Base-by-base conservation (phyloP, 148 eudicot species). In the Tetragonia tetragonoides region DNA sequence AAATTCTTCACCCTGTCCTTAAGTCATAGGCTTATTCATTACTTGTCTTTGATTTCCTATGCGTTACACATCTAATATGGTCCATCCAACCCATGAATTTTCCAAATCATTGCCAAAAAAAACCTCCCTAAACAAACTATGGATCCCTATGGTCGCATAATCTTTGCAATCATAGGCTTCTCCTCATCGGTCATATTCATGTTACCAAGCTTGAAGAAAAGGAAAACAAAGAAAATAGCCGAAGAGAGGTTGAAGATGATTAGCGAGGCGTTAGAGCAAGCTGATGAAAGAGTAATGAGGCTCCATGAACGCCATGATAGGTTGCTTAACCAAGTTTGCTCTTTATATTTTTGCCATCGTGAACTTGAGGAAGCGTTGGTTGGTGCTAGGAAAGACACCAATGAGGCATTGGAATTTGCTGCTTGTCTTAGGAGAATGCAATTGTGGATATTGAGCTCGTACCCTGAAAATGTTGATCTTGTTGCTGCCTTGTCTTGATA, bases 231-330 rank as follows among this genome's bases (percentile, higher is more conserved):
- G 68, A 66, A 37, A 44, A 42, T 41, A 4, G 60, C 70, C 8
- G 64, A 53, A 20, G 83, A 81, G 38, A 54, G 72, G 16, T 9
- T 82, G 73, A 61, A 60, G 49, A 60, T 78, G 76, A 68, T 83
- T 56, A 79, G 60, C 2, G 83, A 82, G 78, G 88, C 87, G 63
- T 28, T 87, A 20, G 83, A 80, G 47, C 59, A 75, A 37, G 90
- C 92, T 1, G 87, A 90, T 68, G 85, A 83, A 20, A 78, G 89
- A 77, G 78, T 74, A 5, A 34, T 38, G 34, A 70, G 78, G 57
- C 68, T 80, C 9, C 83, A 83, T 46, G 88, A 90, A 34, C 83
- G 90, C 61, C 89, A 90, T 49, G 92, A 90, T 66, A 77, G 77
- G 12, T 79, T 90, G 16, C 87, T 88, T 12, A 40, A 24, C 4